Evolutionary conservation across 1,284 basidiomycete genomes (phyloP).

Genomic region (Vanrija sp.): DNA sequence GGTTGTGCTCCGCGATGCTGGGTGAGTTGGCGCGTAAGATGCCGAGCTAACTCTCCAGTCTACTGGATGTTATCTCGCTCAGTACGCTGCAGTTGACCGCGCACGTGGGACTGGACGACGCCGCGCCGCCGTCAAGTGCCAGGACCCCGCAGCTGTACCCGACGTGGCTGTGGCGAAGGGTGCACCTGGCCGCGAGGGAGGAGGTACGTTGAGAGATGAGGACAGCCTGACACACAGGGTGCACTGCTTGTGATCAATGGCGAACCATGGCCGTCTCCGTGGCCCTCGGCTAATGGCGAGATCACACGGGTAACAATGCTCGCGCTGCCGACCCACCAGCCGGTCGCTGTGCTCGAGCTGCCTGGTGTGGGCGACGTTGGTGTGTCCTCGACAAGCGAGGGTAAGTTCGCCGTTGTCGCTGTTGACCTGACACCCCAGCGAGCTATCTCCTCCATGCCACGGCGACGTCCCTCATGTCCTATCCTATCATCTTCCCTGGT

Average conservation of each 20-base stretch:
- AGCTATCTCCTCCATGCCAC: conserved; percentile 36
- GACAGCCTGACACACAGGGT: conserved; percentile 6
- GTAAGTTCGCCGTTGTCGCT: conserved; percentile 9
- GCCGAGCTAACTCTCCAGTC: conserved; percentile 7
- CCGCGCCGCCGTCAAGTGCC: background rate
- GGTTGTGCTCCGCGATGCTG: conserved; percentile 36
- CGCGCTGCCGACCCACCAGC: conserved; percentile 3
- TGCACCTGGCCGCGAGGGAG: conserved; percentile 26
- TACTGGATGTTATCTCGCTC: conserved; percentile 36
- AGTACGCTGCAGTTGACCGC: conserved; percentile 16
- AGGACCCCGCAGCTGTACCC: conserved; percentile 15
- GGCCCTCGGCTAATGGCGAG: conserved; percentile 41
- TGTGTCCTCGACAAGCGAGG: conserved; percentile 12
- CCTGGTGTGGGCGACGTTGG: conserved; percentile 40
- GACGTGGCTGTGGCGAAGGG: conserved; percentile 36
- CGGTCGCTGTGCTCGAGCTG: conserved; percentile 34
- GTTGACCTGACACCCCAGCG: conserved; percentile 2
- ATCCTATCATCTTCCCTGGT: conserved; percentile 30
- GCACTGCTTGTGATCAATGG: conserved; percentile 31
- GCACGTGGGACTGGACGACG: conserved; percentile 12
- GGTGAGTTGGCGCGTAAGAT: conserved; percentile 16
- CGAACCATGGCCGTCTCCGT: conserved; percentile 36
- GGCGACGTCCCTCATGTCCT: conserved; percentile 29
- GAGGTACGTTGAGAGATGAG: conserved; percentile 15
- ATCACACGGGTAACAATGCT: conserved; percentile 40